phyloP scores from a whole-genome alignment of 2,329 filamentous ascomycete species.

The Camillea tinctor region DNA sequence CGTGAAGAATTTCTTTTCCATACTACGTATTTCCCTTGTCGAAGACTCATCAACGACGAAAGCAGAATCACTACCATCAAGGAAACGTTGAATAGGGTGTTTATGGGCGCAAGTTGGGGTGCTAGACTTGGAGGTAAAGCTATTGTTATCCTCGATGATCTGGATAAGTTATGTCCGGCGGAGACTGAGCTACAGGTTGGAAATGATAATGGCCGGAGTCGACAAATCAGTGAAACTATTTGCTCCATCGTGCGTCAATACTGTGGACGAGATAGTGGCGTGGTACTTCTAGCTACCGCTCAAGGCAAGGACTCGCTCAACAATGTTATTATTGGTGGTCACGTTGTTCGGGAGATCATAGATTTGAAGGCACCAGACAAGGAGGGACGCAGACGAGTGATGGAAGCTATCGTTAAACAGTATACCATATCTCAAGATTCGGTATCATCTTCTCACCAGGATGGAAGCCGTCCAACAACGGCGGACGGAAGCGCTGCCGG shows the following conservation, averaged over 20 bases:
- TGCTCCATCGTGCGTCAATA: slow-evolving; percentile 81
- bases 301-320: slow-evolving; percentile 92
- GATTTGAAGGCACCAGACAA: slow-evolving; percentile 90
- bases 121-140: slow-evolving; percentile 81
- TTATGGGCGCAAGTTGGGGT: slow-evolving; percentile 89
- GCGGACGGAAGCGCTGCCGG: slow-evolving; percentile 50
- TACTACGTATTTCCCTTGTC: slow-evolving; percentile 81
- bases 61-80: slow-evolving; percentile 87
- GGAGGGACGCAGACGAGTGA: slow-evolving; percentile 77
- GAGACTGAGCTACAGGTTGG: slow-evolving; percentile 94
- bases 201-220: slow-evolving; percentile 88
- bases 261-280: slow-evolving; percentile 73
- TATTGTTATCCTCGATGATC: slow-evolving; percentile 84
- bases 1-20: slow-evolving; percentile 74
- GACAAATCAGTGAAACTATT: slow-evolving; percentile 87
- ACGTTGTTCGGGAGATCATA: slow-evolving; percentile 89
- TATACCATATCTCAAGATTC: slow-evolving; percentile 44
- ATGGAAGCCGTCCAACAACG: slow-evolving; percentile 56
- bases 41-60: slow-evolving; percentile 86
- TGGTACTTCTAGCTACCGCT: slow-evolving; percentile 86
- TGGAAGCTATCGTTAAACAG: slow-evolving; percentile 72
- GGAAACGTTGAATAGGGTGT: slow-evolving; percentile 78
- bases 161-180: slow-evolving; percentile 88
- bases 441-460: slow-evolving; percentile 34
- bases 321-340: slow-evolving; percentile 84